Evolutionary conservation across 1,284 basidiomycete genomes (phyloP), one percentile per base, ranked within the genome.

Genomic region (Athelia sp.): DNA sequence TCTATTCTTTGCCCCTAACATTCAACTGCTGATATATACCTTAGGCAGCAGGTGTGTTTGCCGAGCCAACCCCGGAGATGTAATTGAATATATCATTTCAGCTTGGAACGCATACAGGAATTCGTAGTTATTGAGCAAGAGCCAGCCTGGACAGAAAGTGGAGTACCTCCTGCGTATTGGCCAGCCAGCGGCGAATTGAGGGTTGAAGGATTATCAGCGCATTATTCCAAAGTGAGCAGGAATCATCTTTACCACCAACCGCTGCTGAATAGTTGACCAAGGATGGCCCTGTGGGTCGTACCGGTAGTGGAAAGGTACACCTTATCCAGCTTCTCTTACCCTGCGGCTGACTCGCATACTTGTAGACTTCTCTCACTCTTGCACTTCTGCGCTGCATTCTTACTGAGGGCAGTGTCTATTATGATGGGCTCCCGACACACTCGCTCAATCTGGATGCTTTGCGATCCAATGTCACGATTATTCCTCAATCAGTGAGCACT

Each of bases 71-170:
- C 13, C 26, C 13, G 26, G 26, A 4, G 13, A 6, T 13, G 6
- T 13, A 4, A 29, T 13, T 29, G 26, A 29, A 4, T 29, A 13
- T 13, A 4, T 4, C 22, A 13, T 47, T 32, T 24, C 51, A 84
- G 82, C 60, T 70, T 92, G 53, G 88, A 92, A 61, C 79, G 90
- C 26, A 83, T 92, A 47, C 77, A 87, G 58, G 78, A 78, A 24
- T 91, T 90, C 60, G 63, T 88, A 43, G 64, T 71, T 13, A 87
- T 89, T 49, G 86, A 87, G 49, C 85, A 89, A 60, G 89, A 91
- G 60, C 77, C 78, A 1, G 69, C 73, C 48, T 59, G 75, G 1
- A 73, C 72, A 0, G 61, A 68, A 21, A 59, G 63, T 14, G 79
- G 80, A 6, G 67, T 73, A 40, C 87, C 88, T 24, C 85, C 89